A percentile compares a stretch with the other conserved stretches of the same genome.
phyloP scores from a whole-genome alignment of 192 early-diverging fungal species.

The Linnemannia zychae region DNA sequence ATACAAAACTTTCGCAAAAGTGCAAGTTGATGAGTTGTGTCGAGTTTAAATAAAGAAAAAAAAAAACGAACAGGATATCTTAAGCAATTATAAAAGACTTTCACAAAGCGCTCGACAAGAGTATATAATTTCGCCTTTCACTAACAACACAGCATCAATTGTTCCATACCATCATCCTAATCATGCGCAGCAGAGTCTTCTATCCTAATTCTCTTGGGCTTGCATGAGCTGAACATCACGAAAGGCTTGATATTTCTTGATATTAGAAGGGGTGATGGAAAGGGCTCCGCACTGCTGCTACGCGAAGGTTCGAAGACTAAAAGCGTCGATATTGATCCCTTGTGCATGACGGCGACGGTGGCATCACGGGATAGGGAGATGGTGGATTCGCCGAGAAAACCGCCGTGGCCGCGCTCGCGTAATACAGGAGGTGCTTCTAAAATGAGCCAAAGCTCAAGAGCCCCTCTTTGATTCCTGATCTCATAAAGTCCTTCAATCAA shows the following conservation, averaged over 20 bases:
- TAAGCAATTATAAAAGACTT: too few species aligned
- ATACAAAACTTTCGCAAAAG: too few species aligned
- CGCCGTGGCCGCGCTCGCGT: conserved; percentile 13
- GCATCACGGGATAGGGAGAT: background rate
- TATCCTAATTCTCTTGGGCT: background rate
- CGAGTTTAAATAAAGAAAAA: too few species aligned
- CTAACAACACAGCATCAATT: too few species aligned
- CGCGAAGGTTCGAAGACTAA: too few species aligned
- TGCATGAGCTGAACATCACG: background rate
- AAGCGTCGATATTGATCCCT: too few species aligned
- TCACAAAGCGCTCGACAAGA: too few species aligned
- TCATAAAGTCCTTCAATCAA: conserved; percentile 11
- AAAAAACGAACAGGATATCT: too few species aligned
- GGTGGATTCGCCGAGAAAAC: conserved; percentile 3
- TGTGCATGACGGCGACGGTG: background rate
- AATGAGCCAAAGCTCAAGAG: too few species aligned
- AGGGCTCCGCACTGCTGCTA: background rate
- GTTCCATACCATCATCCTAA: background rate
- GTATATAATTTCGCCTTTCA: too few species aligned
- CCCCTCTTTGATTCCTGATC: conserved; percentile 14
- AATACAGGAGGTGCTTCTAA: conserved; percentile 8
- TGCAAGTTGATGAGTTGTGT: too few species aligned
- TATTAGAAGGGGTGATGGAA: background rate
- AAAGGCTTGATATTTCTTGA: background rate
- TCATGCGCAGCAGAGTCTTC: background rate